Evolutionary conservation across 2,329 filamentous ascomycete genomes (phyloP), one percentile per base, ranked within the genome.

Genomic region (Apiospora phragmitis): DNA sequence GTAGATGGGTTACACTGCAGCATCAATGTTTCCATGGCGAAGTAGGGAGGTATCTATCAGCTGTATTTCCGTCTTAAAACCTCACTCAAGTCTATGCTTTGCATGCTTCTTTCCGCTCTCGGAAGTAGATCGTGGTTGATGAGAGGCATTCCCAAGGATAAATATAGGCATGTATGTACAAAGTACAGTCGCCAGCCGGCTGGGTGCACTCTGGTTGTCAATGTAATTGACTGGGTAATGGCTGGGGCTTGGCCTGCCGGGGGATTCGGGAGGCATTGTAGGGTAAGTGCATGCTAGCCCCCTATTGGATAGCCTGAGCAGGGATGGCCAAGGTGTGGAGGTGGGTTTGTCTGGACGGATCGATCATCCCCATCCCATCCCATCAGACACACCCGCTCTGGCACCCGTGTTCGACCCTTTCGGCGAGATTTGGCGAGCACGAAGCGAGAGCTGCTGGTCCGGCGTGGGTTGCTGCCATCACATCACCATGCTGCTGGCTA

Each of bases 381-480:
- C 55, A 62, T 62, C 32, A 62, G 55, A 62, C 55, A 32, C 55
- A 62, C 55, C 55, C 32, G 32, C 38, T 62, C 55, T 62, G 55
- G 55, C 65, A 67, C 65, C 38, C 65, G 38, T 32, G 38, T 67
- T 45, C 38, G 65, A 67, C 65, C 65, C 26, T 67, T 67, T 45
- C 42, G 65, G 65, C 65, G 65, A 67, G 65, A 67, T n/a, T 43
- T 67, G 65, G 65, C 65, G 65, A 67, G 65, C 38, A 45, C 21
- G 42, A 62, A 62, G 55, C 55, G 55, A 62, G 55, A 62, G 29
- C 55, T 62, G 55, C 55, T 62, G 55, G 55, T 11, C 29, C 55
- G 29, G 55, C 55, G 55, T 62, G 29, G 55, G 29, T 35, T 35
- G 18, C 55, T 35, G 55, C 55, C 55, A 24, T 38, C 55, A 62